A percentile compares a stretch with the other conserved stretches of the same genome.
Conservation (phyloP, 2,329 filamentous ascomycete species). For the Nemania diffusa region DNA sequence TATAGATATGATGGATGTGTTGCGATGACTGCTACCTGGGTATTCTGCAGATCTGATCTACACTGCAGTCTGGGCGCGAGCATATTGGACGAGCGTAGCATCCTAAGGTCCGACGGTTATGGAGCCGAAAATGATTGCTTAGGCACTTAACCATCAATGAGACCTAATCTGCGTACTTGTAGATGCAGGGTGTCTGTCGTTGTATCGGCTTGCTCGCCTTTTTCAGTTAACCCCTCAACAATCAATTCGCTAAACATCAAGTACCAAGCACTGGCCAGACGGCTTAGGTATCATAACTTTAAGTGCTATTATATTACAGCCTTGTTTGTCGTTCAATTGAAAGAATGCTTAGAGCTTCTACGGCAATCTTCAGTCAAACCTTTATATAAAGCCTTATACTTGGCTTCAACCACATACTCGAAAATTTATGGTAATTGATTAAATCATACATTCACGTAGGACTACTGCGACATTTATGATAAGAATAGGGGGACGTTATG, state of each 20-base stretch:
- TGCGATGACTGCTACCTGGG: not conserved
- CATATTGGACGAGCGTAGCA: not conserved
- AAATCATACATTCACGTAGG: not conserved
- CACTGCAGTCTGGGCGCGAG: not conserved
- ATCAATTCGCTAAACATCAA: not conserved
- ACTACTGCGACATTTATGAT: not conserved
- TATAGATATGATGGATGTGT: constrained; percentile 1
- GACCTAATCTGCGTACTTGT: not conserved
- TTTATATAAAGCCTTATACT: not conserved
- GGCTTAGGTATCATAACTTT: not conserved
- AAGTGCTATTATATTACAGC: not conserved
- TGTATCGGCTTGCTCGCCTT: not conserved
- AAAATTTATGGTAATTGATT: not conserved
- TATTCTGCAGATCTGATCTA: constrained; percentile 19
- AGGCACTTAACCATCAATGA: not conserved
- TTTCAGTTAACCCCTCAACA: not conserved
- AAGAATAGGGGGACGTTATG: not conserved
- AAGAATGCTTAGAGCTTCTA: not conserved
- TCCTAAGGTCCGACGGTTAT: not conserved
- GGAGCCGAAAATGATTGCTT: not conserved
- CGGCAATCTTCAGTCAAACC: not conserved
- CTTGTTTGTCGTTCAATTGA: not conserved
- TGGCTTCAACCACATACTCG: not conserved
- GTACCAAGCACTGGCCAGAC: not conserved
- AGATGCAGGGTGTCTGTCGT: not conserved